Base-by-base conservation (phyloP, 495 filamentous ascomycete genomes). In the Xylaria venustula region DNA sequence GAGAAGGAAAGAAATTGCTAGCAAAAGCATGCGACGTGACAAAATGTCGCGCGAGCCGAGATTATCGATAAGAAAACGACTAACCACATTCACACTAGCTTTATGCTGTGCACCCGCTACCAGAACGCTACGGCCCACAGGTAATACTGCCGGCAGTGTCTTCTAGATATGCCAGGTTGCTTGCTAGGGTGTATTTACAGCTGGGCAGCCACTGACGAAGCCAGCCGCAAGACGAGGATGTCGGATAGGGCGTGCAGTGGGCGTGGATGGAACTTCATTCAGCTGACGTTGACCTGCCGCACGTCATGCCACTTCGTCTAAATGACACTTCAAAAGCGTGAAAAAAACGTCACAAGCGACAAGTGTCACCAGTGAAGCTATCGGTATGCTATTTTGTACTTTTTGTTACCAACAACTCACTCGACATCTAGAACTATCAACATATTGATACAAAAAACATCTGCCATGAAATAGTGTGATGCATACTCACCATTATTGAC, bases 1-100 rank as follows among this genome's bases (percentile, higher is more conserved):
- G 54, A 36, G 51, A 40, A 47, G 50, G 63, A 60, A 60, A 58
- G 32, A 36, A 59, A 60, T 58, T 17, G 7, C 15, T 52, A 6
- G 25, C 15, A 40, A 59, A 42, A 50, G 15, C 30, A 5, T 4
- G 5, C 11, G 11, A 34, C 4, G 30, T 4, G 5, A 34, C 11
- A 34, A 5, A 34, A 11, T 11, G 11, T 34, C 11, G 30, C 5
- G n/a, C n/a, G n/a, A n/a, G n/a, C n/a, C n/a, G n/a, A n/a, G n/a
- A n/a, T 54, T 55, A 55, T 55, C 53, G 53, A 55, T 25, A 55
- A 55, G 40, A 9, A 34, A 15, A 15, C 6, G 17, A 37, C 51
- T 54, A 55, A n/a, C 25, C 53, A 14, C 9, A 23, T 34, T 15
- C n/a, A 11, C 15, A 7, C 40, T 40, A 6, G 60, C 37, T 15